Conservation (phyloP, 2,329 filamentous ascomycete species). For the Tolypocladium endophyticum region DNA sequence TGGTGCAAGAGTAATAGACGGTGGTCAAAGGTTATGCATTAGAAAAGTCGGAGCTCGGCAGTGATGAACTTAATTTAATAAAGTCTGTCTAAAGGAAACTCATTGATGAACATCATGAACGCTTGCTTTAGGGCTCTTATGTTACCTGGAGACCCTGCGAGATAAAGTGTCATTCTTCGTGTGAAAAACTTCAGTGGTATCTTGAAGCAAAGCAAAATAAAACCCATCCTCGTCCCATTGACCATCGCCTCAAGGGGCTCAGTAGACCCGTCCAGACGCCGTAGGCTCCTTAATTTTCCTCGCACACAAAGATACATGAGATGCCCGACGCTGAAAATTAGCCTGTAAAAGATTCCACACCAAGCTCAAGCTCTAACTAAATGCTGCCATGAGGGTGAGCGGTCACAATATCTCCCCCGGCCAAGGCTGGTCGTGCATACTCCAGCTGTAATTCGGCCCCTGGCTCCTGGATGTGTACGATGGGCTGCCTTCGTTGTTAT, state of each 20-base stretch:
- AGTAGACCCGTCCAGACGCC: neutral
- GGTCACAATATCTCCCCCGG: neutral
- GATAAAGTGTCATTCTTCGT: neutral
- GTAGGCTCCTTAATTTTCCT: neutral
- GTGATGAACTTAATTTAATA: neutral
- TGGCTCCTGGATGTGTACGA: slow-evolving; percentile 10
- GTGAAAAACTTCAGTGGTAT: neutral
- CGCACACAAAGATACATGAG: neutral
- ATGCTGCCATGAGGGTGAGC: neutral
- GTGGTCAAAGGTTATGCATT: neutral
- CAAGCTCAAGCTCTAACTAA: neutral
- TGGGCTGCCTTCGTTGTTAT: slow-evolving; percentile 8
- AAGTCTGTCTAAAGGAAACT: neutral
- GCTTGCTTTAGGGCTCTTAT: no score
- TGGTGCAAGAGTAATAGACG: neutral
- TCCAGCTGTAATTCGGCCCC: slow-evolving; percentile 15
- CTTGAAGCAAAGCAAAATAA: neutral
- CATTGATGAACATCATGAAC: no score
- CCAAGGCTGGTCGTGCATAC: slow-evolving; percentile 10
- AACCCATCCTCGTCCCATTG: neutral
- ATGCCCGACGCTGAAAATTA: neutral
- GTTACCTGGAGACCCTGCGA: no score
- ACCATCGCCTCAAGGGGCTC: neutral
- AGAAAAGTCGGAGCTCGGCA: neutral
- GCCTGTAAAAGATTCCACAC: neutral